Evolutionary conservation across 352 stramenopile species (phyloP).

Genomic region (Pythium oligandrum): DNA sequence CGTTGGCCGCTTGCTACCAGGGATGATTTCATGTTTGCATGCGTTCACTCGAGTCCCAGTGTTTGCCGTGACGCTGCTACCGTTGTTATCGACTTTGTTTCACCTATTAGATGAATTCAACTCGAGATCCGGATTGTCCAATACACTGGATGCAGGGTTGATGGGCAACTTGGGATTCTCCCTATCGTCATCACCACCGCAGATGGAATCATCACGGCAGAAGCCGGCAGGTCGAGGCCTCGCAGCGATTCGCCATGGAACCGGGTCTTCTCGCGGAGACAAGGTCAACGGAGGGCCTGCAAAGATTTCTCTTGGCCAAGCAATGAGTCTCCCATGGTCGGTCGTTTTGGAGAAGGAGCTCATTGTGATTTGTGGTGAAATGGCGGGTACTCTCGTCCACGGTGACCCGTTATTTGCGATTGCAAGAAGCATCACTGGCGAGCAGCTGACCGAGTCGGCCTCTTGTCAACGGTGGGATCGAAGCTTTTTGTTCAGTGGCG

Average conservation of each 20-base stretch:
- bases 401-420: constrained; percentile 11
- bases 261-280: too few species aligned
- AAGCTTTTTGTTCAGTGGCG: constrained; percentile 15
- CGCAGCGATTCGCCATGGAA: too few species aligned
- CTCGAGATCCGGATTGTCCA: neutral
- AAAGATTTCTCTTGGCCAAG: constrained; percentile 4
- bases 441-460: neutral
- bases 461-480: neutral
- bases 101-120: constrained; percentile 17
- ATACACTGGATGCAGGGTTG: too few species aligned
- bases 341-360: constrained; percentile 20
- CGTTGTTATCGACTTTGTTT: constrained; percentile 3
- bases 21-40: constrained; percentile 1
- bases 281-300: too few species aligned
- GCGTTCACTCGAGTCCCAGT: constrained; percentile 9
- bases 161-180: too few species aligned
- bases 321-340: constrained; percentile 11
- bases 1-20: constrained; percentile 1
- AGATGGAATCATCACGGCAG: too few species aligned
- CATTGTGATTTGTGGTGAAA: constrained; percentile 12
- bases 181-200: too few species aligned
- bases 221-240: too few species aligned
- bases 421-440: neutral
- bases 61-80: constrained; percentile 13
- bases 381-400: constrained; percentile 6